phyloP scores from a whole-genome alignment of 164 flowering plant species.

The Magnolia kwangsiensis region DNA sequence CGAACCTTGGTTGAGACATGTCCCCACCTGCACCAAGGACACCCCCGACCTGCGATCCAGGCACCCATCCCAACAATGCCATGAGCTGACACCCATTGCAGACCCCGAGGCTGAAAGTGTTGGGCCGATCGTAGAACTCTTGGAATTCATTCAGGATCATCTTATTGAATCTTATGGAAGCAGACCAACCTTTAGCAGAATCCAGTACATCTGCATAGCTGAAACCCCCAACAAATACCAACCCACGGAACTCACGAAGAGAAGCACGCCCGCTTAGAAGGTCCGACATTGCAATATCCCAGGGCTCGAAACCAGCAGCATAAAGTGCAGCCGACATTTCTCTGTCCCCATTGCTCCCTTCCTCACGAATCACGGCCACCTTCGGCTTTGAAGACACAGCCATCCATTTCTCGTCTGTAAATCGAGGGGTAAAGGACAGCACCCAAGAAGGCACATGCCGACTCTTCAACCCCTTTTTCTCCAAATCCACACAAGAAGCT shows the following conservation, averaged over 20 bases:
- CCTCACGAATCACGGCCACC: slow-evolving; percentile 60
- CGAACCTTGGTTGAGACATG: slow-evolving; percentile 79
- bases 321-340: slow-evolving; percentile 93
- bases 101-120: slow-evolving; percentile 79
- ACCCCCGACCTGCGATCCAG: slow-evolving; percentile 83
- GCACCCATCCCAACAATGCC: slow-evolving; percentile 94
- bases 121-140: slow-evolving; percentile 29
- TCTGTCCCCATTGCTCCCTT: slow-evolving; percentile 35
- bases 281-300: slow-evolving; percentile 33
- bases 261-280: slow-evolving; percentile 25
- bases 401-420: slow-evolving; percentile 62
- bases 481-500: slow-evolving; percentile 76
- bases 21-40: slow-evolving; percentile 73
- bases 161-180: slow-evolving; percentile 68
- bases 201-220: slow-evolving; percentile 35
- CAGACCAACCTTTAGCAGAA: slow-evolving; percentile 92
- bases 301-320: slow-evolving; percentile 72
- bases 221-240: slow-evolving; percentile 68
- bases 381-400: slow-evolving; percentile 55
- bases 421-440: slow-evolving; percentile 63
- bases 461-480: slow-evolving; percentile 63
- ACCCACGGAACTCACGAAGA: slow-evolving; percentile 60
- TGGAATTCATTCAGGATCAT: slow-evolving; percentile 51
- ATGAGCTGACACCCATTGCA: slow-evolving; percentile 98
- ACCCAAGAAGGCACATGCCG: slow-evolving; percentile 74